Percentiles rank a stretch among this genome's conserved stretches.
Conservation (phyloP, 2,329 filamentous ascomycete species). For the Lachnellula subtilissima region DNA sequence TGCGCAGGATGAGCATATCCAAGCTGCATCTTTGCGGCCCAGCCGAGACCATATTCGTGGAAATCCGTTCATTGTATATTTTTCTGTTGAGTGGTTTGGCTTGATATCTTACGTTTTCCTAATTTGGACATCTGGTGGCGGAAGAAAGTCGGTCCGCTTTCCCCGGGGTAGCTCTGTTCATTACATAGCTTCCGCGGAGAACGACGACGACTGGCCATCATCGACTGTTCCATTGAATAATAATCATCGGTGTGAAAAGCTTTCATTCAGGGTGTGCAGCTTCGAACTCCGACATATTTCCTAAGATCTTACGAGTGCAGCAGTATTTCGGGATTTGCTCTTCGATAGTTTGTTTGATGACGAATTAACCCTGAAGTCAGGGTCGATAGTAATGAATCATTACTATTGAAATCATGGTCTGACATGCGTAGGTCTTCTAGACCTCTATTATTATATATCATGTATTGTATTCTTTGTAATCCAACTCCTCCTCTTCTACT, state of each 20-base stretch:
- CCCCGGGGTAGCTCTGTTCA: too few relatives aligned
- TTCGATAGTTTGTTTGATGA: conserved; percentile 4
- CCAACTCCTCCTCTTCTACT: too few relatives aligned
- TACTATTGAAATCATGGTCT: not conserved
- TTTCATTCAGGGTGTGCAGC: not conserved
- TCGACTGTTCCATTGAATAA: not conserved
- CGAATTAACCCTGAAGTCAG: not conserved
- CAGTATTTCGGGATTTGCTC: too few relatives aligned
- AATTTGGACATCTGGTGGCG: conserved; percentile 4
- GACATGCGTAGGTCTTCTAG: not conserved
- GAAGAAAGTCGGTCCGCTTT: conserved; percentile 14
- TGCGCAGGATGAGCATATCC: conserved; percentile 29
- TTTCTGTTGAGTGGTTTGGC: not conserved
- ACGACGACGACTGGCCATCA: not conserved
- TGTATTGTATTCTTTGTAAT: not conserved
- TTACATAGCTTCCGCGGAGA: too few relatives aligned
- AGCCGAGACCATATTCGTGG: conserved; percentile 20
- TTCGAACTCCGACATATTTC: not conserved
- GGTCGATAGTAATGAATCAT: not conserved
- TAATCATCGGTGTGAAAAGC: not conserved
- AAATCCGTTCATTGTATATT: conserved; percentile 21
- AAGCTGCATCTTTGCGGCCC: conserved; percentile 22
- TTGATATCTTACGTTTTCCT: conserved; percentile 10
- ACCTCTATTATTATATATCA: not conserved
- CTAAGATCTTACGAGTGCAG: too few relatives aligned